phyloP scores from a whole-genome alignment of 2,329 filamentous ascomycete genomes.

The Calonectria multiphialidica region DNA sequence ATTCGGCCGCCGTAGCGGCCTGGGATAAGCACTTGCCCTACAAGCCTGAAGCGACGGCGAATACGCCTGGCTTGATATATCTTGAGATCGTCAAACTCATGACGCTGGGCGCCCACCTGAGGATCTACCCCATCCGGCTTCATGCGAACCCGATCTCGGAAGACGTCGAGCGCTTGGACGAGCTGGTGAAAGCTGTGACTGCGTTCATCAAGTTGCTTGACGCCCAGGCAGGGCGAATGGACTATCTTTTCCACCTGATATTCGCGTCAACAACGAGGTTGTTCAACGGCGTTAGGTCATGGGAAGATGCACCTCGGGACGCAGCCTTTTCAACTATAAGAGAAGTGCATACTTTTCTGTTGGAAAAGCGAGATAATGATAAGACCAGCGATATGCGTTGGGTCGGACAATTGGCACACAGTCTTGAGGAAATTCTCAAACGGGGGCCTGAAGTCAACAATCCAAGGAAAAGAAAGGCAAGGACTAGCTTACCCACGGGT shows the following conservation, averaged over 20 bases:
- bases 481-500: not conserved
- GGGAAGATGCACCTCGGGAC: too few species aligned
- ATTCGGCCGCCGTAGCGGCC: not conserved
- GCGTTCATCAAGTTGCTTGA: not conserved
- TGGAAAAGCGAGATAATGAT: not conserved
- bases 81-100: not conserved
- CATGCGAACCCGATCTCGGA: not conserved
- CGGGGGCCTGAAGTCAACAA: not conserved
- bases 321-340: not conserved
- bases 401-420: not conserved
- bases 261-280: not conserved
- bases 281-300: too few species aligned
- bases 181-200: not conserved
- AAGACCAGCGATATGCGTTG: not conserved
- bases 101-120: not conserved
- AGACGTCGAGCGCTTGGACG: not conserved
- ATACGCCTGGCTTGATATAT: not conserved
- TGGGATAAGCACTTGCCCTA: not conserved
- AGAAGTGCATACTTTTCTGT: not conserved
- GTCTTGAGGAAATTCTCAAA: not conserved
- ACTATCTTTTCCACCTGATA: not conserved
- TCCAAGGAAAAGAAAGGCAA: too few species aligned
- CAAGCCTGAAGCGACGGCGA: too few species aligned
- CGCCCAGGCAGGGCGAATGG: not conserved
- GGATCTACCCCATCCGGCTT: too few species aligned